phyloP scores from a whole-genome alignment of 2,329 filamentous ascomycete species.

The Mycogone perniciosa region DNA sequence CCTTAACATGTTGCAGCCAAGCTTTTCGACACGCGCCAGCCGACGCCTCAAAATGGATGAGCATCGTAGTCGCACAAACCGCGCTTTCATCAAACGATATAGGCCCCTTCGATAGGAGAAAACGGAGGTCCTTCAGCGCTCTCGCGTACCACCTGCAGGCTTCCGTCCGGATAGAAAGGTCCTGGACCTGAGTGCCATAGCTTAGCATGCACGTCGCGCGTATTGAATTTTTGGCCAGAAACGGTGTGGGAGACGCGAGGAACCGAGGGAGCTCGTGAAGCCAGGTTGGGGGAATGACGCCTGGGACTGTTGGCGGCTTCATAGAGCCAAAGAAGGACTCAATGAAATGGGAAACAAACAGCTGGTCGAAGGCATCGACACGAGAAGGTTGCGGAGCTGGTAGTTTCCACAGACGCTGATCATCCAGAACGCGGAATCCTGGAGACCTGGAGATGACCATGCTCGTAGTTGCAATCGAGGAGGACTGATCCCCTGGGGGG shows the following conservation, averaged over 20 bases:
- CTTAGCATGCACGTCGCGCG: conserved; percentile 12
- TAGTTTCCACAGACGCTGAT: background rate
- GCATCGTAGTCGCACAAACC: conserved; percentile 14
- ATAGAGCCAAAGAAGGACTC: conserved; percentile 11
- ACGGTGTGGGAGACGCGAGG: background rate
- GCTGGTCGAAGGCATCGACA: conserved; percentile 13
- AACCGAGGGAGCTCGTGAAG: conserved; percentile 10
- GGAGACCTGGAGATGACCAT: background rate
- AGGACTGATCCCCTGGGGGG: background rate
- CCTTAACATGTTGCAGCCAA: conserved; percentile 11
- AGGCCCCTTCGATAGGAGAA: background rate
- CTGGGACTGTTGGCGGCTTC: background rate
- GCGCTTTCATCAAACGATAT: conserved; percentile 1
- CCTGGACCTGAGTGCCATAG: conserved; percentile 2
- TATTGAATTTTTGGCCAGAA: conserved; percentile 6
- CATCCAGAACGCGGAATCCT: background rate
- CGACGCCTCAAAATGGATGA: conserved; percentile 14
- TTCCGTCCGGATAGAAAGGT: conserved; percentile 9
- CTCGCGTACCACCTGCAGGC: conserved; percentile 13
- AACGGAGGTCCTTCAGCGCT: conserved; percentile 5
- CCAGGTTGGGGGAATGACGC: conserved; percentile 3
- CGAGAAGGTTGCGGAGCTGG: conserved; percentile 1
- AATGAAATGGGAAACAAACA: conserved; percentile 14
- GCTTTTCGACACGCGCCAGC: conserved; percentile 10
- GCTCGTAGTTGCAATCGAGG: background rate